phyloP scores from a whole-genome alignment of 2,329 filamentous ascomycete species.

The Trichoderma harzianum region DNA sequence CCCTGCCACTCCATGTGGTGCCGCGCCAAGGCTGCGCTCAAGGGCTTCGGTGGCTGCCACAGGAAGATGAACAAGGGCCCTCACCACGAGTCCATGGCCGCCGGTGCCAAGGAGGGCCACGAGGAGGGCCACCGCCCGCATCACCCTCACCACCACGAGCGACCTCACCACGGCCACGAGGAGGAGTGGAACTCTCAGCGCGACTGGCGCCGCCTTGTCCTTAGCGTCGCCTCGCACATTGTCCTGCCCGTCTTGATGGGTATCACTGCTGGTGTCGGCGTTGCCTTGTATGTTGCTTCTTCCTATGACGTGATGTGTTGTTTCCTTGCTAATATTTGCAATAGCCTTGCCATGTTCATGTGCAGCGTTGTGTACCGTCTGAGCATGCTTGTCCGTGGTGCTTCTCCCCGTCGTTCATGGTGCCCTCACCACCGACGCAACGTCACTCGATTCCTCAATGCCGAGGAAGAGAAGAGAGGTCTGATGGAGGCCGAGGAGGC shows the following conservation, averaged over 20 bases:
- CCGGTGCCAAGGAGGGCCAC: neutral
- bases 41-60: constrained; percentile 27
- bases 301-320: neutral
- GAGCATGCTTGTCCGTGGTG: constrained; percentile 47
- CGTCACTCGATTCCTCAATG: neutral
- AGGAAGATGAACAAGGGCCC: neutral
- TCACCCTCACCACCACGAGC: constrained; percentile 25
- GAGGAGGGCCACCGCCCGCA: constrained; percentile 17
- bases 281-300: constrained; percentile 53
- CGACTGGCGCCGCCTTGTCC: constrained; percentile 39
- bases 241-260: constrained; percentile 67
- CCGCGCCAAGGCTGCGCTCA: constrained; percentile 40
- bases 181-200: constrained; percentile 22
- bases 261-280: constrained; percentile 63
- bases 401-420: constrained; percentile 15
- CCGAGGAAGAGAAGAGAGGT: constrained; percentile 48
- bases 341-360: constrained; percentile 60
- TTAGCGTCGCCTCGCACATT: constrained; percentile 59
- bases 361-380: constrained; percentile 60
- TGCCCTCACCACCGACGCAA: constrained; percentile 17
- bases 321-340: constrained; percentile 27
- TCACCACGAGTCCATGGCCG: neutral
- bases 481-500: constrained; percentile 41
- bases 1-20: constrained; percentile 50
- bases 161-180: neutral